Percentiles rank a stretch among this genome's conserved stretches.
phyloP scores from a whole-genome alignment of 371 early-diverging fungal genomes.

The Syncephalastrum monosporum region DNA sequence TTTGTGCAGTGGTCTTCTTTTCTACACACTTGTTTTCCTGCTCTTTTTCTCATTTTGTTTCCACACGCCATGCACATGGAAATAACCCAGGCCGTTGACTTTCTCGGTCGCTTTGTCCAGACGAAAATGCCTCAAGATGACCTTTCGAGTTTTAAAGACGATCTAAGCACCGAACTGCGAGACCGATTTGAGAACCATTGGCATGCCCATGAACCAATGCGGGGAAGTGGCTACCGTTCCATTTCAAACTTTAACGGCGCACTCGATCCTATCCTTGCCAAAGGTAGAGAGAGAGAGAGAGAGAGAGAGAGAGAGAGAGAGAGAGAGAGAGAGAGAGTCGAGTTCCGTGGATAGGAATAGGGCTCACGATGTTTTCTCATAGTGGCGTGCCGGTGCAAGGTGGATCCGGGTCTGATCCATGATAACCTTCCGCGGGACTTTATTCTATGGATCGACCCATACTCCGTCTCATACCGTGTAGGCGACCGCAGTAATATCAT shows the following conservation, averaged over 20 bases:
- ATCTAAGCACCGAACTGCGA: constrained; percentile 33
- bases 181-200: constrained; percentile 62
- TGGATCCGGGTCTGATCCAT: constrained; percentile 38
- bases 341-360: constrained; percentile 46
- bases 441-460: constrained; percentile 80
- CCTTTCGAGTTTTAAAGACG: constrained; percentile 34
- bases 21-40: not conserved
- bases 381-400: constrained; percentile 14
- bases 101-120: constrained; percentile 51
- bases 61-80: constrained; percentile 52
- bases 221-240: constrained; percentile 75
- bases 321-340: not conserved
- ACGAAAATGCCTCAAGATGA: constrained; percentile 29
- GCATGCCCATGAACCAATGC: constrained; percentile 61
- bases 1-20: not conserved
- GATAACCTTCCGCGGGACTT: constrained; percentile 67
- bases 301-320: not conserved
- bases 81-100: constrained; percentile 54
- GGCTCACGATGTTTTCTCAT: too few species aligned
- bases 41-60: constrained; percentile 13
- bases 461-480: constrained; percentile 67
- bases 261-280: constrained; percentile 58
- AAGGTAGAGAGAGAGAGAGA: constrained; percentile 26
- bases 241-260: constrained; percentile 67
- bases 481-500: constrained; percentile 72